phyloP scores from a whole-genome alignment of 345 rosid genomes.

The Conringia planisiliqua region DNA sequence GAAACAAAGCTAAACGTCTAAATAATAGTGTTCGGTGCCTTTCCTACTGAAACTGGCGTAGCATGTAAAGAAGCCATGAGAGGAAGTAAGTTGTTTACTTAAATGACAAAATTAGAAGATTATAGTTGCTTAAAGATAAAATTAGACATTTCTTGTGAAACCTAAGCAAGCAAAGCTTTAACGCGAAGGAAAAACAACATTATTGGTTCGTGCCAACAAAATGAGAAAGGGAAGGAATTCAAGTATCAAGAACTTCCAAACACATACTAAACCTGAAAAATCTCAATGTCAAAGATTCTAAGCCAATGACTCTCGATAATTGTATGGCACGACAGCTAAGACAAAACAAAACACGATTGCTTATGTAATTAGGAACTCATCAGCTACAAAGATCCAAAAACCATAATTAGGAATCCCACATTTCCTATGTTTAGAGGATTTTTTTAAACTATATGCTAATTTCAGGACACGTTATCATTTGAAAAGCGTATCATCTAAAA shows the following conservation, averaged over 20 bases:
- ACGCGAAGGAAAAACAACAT: not conserved
- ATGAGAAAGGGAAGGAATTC: not conserved
- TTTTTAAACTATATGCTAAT: not conserved
- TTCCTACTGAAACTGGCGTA: not conserved
- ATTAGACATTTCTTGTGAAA: not conserved
- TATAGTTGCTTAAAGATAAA: not conserved
- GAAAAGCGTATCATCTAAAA: not conserved
- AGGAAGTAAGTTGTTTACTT: not conserved
- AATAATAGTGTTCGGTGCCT: not conserved
- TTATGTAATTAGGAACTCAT: not conserved
- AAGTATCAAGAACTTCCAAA: constrained; percentile 12
- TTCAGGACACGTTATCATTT: not conserved
- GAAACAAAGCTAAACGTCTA: not conserved
- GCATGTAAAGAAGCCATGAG: not conserved
- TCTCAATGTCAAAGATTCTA: not conserved
- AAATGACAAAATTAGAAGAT: not conserved
- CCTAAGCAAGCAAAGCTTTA: constrained; percentile 5
- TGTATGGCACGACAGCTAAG: not conserved
- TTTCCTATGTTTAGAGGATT: constrained; percentile 1
- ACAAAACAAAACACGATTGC: not conserved
- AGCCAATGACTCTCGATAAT: not conserved
- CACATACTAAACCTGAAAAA: not conserved
- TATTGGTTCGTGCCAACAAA: not conserved
- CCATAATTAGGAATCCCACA: not conserved
- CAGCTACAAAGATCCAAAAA: not conserved